Evolutionary conservation across 2,329 filamentous ascomycete species (phyloP).

Genomic region (Bretziella fagacearum): DNA sequence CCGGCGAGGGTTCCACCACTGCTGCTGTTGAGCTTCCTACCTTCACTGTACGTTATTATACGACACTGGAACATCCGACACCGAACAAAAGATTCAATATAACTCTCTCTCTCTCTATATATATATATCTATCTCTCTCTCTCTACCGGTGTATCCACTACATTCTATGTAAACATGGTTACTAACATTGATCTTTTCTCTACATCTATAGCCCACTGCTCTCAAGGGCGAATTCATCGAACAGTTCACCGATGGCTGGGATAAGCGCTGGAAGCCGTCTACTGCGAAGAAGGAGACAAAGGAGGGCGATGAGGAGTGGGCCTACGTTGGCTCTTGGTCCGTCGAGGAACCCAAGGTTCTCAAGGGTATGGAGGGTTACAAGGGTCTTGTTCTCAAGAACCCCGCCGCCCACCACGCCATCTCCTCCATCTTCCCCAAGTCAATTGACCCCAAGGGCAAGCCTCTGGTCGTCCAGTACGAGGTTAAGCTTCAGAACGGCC

Average conservation of each 20-base stretch:
- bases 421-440: conserved; percentile 93
- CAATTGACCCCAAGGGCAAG: conserved; percentile 94
- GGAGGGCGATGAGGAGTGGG: conserved; percentile 75
- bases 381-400: conserved; percentile 97
- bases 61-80: background rate
- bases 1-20: conserved; percentile 47
- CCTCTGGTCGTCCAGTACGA: conserved; percentile 96
- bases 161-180: too few relatives aligned
- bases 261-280: conserved; percentile 80
- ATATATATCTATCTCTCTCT: too few relatives aligned
- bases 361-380: conserved; percentile 88
- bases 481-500: conserved; percentile 93
- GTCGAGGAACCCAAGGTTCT: conserved; percentile 85
- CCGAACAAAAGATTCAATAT: too few relatives aligned
- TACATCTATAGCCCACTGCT: conserved; percentile 55
- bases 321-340: conserved; percentile 89
- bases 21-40: conserved; percentile 52
- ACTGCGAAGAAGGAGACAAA: conserved; percentile 83
- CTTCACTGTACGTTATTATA: conserved; percentile 57
- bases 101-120: too few relatives aligned
- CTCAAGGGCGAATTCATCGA: conserved; percentile 92
- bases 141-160: too few relatives aligned
- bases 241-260: conserved; percentile 96
- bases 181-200: conserved; percentile 7
- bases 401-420: conserved; percentile 96